A percentile compares a stretch with the other conserved stretches of the same genome.
These are phyloP conservation scores for Aspergillus haitiensis DNA, from an alignment of 495 filamentous ascomycete genomes.

Conservation along the genomic window DNA sequence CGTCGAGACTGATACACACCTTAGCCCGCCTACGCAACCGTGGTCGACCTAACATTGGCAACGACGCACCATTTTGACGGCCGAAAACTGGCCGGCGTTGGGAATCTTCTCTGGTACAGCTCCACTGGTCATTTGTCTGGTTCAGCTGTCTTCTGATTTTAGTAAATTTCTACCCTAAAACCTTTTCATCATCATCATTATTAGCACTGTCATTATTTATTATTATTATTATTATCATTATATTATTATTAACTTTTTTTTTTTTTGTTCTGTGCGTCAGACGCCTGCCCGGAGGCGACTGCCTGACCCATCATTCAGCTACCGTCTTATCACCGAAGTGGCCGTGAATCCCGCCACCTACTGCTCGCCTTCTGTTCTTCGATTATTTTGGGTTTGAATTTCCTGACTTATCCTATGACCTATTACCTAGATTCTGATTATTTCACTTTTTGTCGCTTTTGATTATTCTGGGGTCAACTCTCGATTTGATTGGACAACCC, in stretches of 20 bases:
- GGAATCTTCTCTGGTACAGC: slow-evolving; percentile 26
- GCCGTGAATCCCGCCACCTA: slow-evolving; percentile 26
- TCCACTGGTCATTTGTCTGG: slow-evolving; percentile 30
- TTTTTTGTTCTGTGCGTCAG: slow-evolving; percentile 27
- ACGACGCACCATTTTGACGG: slow-evolving; percentile 22
- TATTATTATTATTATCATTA: slow-evolving; percentile 16
- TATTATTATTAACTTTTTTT: slow-evolving; percentile 16
- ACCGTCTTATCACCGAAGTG: slow-evolving; percentile 26
- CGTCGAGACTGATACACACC: slow-evolving; percentile 32
- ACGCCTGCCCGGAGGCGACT: slow-evolving; percentile 23
- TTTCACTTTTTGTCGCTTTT: slow-evolving; percentile 13
- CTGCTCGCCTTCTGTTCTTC: slow-evolving; percentile 1
- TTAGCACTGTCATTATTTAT: slow-evolving; percentile 4
- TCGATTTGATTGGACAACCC: slow-evolving; percentile 14
- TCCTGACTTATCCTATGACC: slow-evolving; percentile 2
- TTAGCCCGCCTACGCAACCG: slow-evolving; percentile 32
- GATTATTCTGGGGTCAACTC: slow-evolving; percentile 12
- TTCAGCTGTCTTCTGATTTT: slow-evolving; percentile 26
- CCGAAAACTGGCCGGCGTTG: slow-evolving; percentile 25
- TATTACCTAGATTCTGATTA: slow-evolving; percentile 10
- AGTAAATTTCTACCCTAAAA: slow-evolving; percentile 24
- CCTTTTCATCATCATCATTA: slow-evolving; percentile 15
- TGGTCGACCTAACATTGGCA: slow-evolving; percentile 34
- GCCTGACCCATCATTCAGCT: slow-evolving; percentile 33
- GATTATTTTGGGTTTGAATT: slow-evolving; percentile 16